phyloP scores from a whole-genome alignment of 192 early-diverging fungal genomes.

The Coemansia reversa region DNA sequence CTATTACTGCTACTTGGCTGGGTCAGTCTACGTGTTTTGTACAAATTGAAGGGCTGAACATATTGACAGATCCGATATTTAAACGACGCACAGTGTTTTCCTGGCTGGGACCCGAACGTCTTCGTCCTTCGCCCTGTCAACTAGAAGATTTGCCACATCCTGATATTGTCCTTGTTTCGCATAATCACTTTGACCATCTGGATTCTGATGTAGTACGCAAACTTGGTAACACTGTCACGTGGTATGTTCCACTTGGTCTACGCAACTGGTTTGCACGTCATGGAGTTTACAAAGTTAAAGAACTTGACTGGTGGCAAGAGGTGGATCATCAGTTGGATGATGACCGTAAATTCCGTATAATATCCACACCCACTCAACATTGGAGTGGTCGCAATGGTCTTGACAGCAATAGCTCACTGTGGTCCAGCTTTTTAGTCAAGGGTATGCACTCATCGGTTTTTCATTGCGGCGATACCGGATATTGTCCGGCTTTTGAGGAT shows the following conservation, averaged over 20 bases:
- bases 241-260: conserved; percentile 80
- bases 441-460: conserved; percentile 28
- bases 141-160: conserved; percentile 67
- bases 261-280: conserved; percentile 63
- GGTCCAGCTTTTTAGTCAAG: conserved; percentile 70
- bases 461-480: conserved; percentile 76
- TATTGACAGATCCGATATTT: conserved; percentile 77
- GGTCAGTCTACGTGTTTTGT: conserved; percentile 69
- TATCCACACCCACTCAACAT: conserved; percentile 63
- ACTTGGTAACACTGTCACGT: conserved; percentile 60
- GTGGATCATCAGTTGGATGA: conserved; percentile 10
- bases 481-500: conserved; percentile 85
- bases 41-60: conserved; percentile 67
- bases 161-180: conserved; percentile 77
- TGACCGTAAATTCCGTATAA: conserved; percentile 21
- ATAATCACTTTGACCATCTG: conserved; percentile 91
- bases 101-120: conserved; percentile 68
- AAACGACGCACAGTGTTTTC: conserved; percentile 70
- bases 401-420: conserved; percentile 76
- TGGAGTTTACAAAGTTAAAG: conserved; percentile 59
- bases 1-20: conserved; percentile 56
- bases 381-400: conserved; percentile 58
- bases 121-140: conserved; percentile 65
- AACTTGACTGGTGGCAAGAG: conserved; percentile 82
- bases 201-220: conserved; percentile 65